Base-by-base conservation (phyloP, 2,329 filamentous ascomycete species). In the Teratosphaeriaceae sp. region DNA sequence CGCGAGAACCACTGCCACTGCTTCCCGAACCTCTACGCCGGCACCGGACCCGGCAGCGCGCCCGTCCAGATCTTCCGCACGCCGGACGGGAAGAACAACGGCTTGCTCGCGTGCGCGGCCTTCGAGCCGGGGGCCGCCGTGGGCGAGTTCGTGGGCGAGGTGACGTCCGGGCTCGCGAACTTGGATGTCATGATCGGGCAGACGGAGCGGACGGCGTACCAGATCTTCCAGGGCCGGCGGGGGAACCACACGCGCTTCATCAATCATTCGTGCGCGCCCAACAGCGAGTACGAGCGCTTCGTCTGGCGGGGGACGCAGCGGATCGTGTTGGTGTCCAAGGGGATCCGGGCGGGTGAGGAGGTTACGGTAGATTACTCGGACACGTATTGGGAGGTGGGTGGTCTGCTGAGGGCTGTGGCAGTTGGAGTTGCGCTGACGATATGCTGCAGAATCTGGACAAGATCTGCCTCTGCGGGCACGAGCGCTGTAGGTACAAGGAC, bases 181-280 rank as follows among this genome's bases (percentile, higher is more conserved):
- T 59, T 73, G 11, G 76, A 79, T 50, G 74, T 79, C 7, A 77
- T 79, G 75, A 49, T 60, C 12, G 58, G 57, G 2, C 62, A 72
- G 42, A 59, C 59, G 2, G 56, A 60, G 16, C 67, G 67, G 21
- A 67, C 66, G 1, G 65, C 67, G 0, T 80, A 78, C 51, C 76
- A 80, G 53, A 78, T 79, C 42, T 79, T 70, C 66, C 76, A 80
- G 53, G 75, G 74, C 1, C 59, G 61, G 42, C 67, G 71, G 56
- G 73, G 76, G 3, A 79, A 79, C 52, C 77, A 74, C 49, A 79
- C 75, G 2, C 65, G 75, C 1, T 79, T 80, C 51, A 70, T 78
- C 30, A 79, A 79, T 54, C 71, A 79, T 52, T 78, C 73, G 34
- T 79, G 75, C 56, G 69, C 71, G 13, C 70, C 75, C 2, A 79